Conservation (phyloP, 2,329 filamentous ascomycete genomes). For the Byssochlamys sp. region DNA sequence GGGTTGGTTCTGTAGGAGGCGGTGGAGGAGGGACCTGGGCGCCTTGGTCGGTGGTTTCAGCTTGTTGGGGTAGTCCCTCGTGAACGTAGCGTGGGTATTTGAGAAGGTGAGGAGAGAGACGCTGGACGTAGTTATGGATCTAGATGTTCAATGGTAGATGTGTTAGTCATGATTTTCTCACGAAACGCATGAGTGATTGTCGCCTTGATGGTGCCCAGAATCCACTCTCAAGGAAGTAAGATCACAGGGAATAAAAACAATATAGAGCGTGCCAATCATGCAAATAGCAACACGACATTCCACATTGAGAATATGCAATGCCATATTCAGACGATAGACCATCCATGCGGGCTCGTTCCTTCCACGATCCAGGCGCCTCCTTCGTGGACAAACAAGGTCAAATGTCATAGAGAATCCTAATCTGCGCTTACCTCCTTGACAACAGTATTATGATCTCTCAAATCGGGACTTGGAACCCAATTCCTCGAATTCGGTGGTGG, state of each 20-base stretch:
- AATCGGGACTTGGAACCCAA: constrained; percentile 32
- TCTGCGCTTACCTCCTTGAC: constrained; percentile 33
- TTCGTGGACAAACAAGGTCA: neutral
- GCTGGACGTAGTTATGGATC: constrained; percentile 34
- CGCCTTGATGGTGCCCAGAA: neutral
- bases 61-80: constrained; percentile 12
- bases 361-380: neutral
- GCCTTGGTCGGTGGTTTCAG: constrained; percentile 3
- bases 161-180: neutral
- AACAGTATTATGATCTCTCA: constrained; percentile 38
- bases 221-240: neutral
- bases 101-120: constrained; percentile 31
- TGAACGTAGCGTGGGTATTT: constrained; percentile 26
- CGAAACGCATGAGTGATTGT: neutral
- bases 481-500: constrained; percentile 27
- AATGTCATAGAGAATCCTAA: neutral
- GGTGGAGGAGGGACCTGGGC: constrained; percentile 5
- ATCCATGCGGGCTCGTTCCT: neutral
- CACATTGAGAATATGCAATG: neutral
- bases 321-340: neutral
- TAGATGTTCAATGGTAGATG: constrained; percentile 7
- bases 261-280: neutral
- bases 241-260: neutral
- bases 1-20: constrained; percentile 14
- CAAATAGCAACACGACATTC: neutral